These are phyloP conservation scores for Kwoniella pini DNA, from an alignment of 768 basidiomycete species.

Conservation along the genomic window DNA sequence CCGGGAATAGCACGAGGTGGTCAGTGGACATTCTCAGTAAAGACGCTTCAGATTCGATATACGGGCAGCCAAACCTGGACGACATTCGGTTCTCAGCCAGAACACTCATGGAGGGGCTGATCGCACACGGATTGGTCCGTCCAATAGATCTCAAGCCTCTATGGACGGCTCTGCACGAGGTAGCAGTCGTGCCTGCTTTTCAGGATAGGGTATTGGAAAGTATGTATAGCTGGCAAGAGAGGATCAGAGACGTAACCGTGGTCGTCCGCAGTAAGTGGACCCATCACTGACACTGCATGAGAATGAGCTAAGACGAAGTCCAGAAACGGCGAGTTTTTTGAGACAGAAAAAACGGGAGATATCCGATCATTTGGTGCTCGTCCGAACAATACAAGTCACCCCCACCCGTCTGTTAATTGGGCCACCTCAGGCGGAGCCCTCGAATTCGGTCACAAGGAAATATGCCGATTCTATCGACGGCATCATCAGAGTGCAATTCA, in stretches of 20 bases:
- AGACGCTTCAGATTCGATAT: slow-evolving; percentile 4
- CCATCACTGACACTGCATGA: background rate
- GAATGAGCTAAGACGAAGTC: background rate
- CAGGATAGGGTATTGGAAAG: slow-evolving; percentile 43
- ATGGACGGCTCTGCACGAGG: slow-evolving; percentile 21
- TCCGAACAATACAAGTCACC: slow-evolving; percentile 44
- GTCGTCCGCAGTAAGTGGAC: slow-evolving; percentile 39
- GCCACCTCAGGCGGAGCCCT: slow-evolving; percentile 48
- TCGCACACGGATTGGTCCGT: slow-evolving; percentile 44
- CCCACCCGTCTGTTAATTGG: slow-evolving; percentile 49
- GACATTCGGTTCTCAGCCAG: slow-evolving; percentile 37
- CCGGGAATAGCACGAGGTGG: slow-evolving; percentile 7
- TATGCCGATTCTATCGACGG: slow-evolving; percentile 37
- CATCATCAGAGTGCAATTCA: slow-evolving; percentile 49
- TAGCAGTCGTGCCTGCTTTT: slow-evolving; percentile 23
- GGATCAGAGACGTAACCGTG: slow-evolving; percentile 37
- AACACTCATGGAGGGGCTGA: slow-evolving; percentile 48
- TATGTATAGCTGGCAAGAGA: slow-evolving; percentile 41
- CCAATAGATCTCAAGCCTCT: slow-evolving; percentile 30
- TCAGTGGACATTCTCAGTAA: slow-evolving; percentile 15
- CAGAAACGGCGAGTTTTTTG: slow-evolving; percentile 34
- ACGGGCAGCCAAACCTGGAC: slow-evolving; percentile 24
- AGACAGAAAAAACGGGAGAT: slow-evolving; percentile 15
- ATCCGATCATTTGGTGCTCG: slow-evolving; percentile 35
- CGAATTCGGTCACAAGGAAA: slow-evolving; percentile 49